Percentiles rank a stretch among this genome's conserved stretches.
phyloP scores from a whole-genome alignment of 2,329 filamentous ascomycete species.

The Pseudogymnoascus sp. region DNA sequence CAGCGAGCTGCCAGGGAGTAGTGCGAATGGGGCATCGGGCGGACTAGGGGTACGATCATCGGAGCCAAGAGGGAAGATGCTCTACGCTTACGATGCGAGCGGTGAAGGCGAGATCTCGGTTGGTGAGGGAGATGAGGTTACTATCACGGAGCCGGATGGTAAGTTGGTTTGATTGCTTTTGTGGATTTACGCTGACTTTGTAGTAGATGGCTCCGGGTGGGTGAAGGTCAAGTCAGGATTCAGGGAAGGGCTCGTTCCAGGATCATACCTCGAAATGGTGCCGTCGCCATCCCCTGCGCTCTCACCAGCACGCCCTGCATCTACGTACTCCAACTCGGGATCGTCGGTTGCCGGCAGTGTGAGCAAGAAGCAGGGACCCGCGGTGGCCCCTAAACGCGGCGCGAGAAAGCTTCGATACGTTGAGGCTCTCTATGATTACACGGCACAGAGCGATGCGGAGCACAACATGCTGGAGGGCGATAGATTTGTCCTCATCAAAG shows the following conservation, averaged over 20 bases:
- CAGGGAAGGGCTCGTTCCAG: constrained; percentile 79
- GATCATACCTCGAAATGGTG: constrained; percentile 71
- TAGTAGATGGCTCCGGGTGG: constrained; percentile 83
- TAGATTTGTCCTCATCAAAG: constrained; percentile 79
- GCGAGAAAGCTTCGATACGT: constrained; percentile 94
- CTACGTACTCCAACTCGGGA: constrained; percentile 71
- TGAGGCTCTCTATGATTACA: constrained; percentile 87
- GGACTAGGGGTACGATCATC: constrained; percentile 28
- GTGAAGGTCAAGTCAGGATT: constrained; percentile 70
- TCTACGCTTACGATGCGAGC: constrained; percentile 77
- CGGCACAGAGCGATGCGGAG: constrained; percentile 77
- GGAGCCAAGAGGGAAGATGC: constrained; percentile 75
- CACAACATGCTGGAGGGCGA: constrained; percentile 90
- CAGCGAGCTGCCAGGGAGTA: constrained; percentile 54
- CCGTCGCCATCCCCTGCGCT: constrained; percentile 38
- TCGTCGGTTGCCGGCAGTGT: constrained; percentile 56
- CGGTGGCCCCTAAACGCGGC: constrained; percentile 81
- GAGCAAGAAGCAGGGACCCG: constrained; percentile 38
- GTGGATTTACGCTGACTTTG: constrained; percentile 26
- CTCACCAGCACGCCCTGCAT: constrained; percentile 54
- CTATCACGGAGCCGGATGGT: constrained; percentile 83
- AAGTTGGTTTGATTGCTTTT: constrained; percentile 36
- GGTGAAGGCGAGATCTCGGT: constrained; percentile 78
- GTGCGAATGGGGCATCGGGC: constrained; percentile 39
- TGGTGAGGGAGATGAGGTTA: constrained; percentile 70